Evolutionary conservation across 768 basidiomycete genomes (phyloP), one percentile per base, ranked within the genome.

Genomic region (Termitomyces sp.): DNA sequence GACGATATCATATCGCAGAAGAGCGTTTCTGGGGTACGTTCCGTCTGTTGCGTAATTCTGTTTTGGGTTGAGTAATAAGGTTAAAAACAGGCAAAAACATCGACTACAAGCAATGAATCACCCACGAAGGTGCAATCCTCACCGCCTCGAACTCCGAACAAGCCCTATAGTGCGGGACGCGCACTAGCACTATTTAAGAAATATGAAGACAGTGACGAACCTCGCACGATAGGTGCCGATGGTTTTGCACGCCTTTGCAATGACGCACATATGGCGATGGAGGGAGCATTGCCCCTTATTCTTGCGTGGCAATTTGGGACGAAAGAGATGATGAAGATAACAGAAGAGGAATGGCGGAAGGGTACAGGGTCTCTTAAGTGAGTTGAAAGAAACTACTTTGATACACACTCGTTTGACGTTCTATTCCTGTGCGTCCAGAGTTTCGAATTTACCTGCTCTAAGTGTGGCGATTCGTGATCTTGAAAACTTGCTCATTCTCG

Each of bases 231-330:
- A 62, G 86, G 84, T 0, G 79, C 87, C 1, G 88, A 84, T 57
- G 89, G 89, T 2, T 83, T 92, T 60, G 84, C 86, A 68, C 75
- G 71, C 52, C 70, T 94, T 30, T 94, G 87, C 70, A 76, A 61
- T 26, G 87, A 91, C 59, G 81, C 85, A 12, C 72, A 80, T n/a
- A 79, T 92, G 46, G 75, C 87, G 0, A 72, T 94, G 68, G 90
- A 92, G 19, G 87, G 89, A 31, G 75, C 85, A 6, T 70, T 82
- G 59, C 87, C 89, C 19, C 74, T 93, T 53, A 75, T 92, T 17
- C 73, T 92, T 14, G 81, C 88, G 23, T 93, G 91, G 91, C 85
- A 87, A 62, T 68, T 89, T 55, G 74, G 79, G 46, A 79, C 86
- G 10, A 74, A 77, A 56, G 88, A 91, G 64, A 85, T 93, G 84